Base-by-base conservation (phyloP, 306 rosid genomes). In the Dryas octopetala region DNA sequence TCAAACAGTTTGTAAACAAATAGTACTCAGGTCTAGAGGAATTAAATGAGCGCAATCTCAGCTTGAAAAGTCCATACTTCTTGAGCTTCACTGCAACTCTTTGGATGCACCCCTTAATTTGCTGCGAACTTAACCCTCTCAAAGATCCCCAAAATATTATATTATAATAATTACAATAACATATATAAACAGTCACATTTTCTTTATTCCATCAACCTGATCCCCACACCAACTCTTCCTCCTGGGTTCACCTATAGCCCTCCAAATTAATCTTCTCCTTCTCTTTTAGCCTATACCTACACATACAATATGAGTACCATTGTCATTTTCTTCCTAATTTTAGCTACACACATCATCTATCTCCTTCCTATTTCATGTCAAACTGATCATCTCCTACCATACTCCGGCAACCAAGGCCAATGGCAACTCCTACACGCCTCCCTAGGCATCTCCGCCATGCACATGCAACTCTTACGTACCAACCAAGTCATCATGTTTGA, bases 391-490 rank as follows among this genome's bases (percentile, higher is more conserved):
- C 62, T 4, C 28, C 8, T 4, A 44, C 66, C 55, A 1, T 14
- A 49, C 4, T 68, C 76, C 57, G 66, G 74, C 71, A 58, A 74
- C 3, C 67, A 47, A 26, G 96, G 93, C 1, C 63, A 62, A 28
- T 91, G 97, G 97, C 62, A 70, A 46, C 71, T 88, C 26, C 70
- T 93, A 1, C 92, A 88, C 3, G 67, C 75, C 23, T 89, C 58
- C 88, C 82, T 93, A 0, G 96, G 97, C 83, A 86, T 93, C 26
- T 86, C 86, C 0, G 92, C 90, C 75, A 91, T 93, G 98, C 98
- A 91, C 94, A 91, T 93, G 98, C 98, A 93, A 69, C 80, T 93
- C 6, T 76, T 91, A 23, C 87, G 74, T 73, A 78, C 81, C 48
- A 91, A 87, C 81, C 73, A 74, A 5, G 88, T 93, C 38, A 32